These are phyloP conservation scores for Pyrus hybrid DNA, from an alignment of 331 rosid genomes.

Conservation along the genomic window DNA sequence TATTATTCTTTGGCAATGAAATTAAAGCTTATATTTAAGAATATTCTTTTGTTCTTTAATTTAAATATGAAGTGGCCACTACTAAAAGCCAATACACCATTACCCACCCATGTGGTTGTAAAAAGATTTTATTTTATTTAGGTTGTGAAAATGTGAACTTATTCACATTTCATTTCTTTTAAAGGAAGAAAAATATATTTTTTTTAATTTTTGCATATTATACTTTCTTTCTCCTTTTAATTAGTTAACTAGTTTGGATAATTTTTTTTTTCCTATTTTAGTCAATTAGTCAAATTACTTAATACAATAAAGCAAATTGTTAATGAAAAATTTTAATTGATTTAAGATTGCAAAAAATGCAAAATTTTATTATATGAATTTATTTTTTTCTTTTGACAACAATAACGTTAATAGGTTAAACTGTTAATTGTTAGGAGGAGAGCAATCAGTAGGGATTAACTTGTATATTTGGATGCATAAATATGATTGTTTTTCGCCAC, in stretches of 20 bases:
- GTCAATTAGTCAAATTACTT: background rate
- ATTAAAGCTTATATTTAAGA: slow-evolving; percentile 9
- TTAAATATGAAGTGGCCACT: background rate
- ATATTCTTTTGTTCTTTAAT: slow-evolving; percentile 28
- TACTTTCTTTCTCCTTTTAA: background rate
- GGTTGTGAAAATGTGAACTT: background rate
- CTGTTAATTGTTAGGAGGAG: no score
- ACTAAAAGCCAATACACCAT: background rate
- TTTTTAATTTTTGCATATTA: background rate
- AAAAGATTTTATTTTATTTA: background rate
- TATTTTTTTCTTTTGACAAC: no score
- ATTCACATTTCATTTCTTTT: background rate
- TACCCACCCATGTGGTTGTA: background rate
- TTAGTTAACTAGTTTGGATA: background rate
- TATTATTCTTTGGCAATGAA: background rate
- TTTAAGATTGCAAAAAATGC: no score
- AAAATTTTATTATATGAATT: no score
- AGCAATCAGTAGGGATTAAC: no score
- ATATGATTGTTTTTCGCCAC: no score
- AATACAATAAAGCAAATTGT: background rate
- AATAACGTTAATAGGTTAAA: no score
- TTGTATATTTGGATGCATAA: no score
- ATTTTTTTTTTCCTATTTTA: background rate
- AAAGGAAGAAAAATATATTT: background rate
- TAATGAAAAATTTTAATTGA: no score